These are phyloP conservation scores for Exophiala mesophila DNA, from an alignment of 2,329 filamentous ascomycete species.

Conservation along the genomic window DNA sequence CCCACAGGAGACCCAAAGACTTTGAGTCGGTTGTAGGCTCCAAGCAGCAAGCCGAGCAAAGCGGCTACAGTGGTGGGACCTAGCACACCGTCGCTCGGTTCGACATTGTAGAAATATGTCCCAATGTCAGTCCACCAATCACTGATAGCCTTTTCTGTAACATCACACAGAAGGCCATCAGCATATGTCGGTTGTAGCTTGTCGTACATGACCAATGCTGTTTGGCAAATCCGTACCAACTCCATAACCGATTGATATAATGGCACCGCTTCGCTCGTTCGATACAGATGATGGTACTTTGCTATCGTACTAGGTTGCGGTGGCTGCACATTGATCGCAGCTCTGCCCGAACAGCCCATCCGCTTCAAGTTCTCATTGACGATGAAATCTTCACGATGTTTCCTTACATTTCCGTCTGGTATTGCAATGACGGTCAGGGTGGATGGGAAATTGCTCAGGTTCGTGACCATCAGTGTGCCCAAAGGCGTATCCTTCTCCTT, in stretches of 20 bases:
- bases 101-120: conserved; percentile 83
- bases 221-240: conserved; percentile 84
- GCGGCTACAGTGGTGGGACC: conserved; percentile 89
- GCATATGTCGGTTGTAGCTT: conserved; percentile 84
- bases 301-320: conserved; percentile 78
- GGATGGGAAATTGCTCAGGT: conserved; percentile 86
- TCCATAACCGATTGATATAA: conserved; percentile 77
- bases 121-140: conserved; percentile 98
- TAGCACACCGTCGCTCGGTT: conserved; percentile 86
- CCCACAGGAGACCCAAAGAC: conserved; percentile 76
- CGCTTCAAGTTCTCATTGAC: conserved; percentile 94
- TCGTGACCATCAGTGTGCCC: conserved; percentile 88
- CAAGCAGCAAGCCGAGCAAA: conserved; percentile 80
- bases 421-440: conserved; percentile 87
- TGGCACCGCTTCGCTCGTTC: conserved; percentile 74
- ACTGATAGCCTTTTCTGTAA: conserved; percentile 81
- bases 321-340: conserved; percentile 72
- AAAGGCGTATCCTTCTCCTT: conserved; percentile 74
- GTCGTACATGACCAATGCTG: conserved; percentile 80
- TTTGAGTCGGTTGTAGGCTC: conserved; percentile 81
- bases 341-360: conserved; percentile 83
- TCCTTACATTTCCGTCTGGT: conserved; percentile 76
- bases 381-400: conserved; percentile 77
- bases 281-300: conserved; percentile 89
- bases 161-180: conserved; percentile 86